Conservation (phyloP, 1,284 basidiomycete species). For the Papiliotrema laurentii region DNA sequence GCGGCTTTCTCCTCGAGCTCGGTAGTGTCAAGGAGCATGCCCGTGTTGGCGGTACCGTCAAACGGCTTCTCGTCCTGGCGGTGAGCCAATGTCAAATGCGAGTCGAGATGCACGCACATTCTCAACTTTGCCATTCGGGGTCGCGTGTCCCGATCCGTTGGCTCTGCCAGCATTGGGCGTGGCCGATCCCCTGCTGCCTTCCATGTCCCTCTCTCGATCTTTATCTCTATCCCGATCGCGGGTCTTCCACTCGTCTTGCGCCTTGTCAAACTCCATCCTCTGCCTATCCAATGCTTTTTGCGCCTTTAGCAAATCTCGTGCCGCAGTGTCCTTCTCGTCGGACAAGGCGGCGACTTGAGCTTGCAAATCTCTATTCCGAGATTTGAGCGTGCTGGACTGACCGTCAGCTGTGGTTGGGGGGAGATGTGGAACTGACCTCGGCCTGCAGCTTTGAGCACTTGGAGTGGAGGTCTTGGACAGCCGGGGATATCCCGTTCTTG, state of each 20-base stretch:
- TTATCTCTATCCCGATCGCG: constrained; percentile 18
- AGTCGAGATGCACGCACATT: constrained; percentile 12
- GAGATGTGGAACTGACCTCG: constrained; percentile 20
- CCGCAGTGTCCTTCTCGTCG: constrained; percentile 56
- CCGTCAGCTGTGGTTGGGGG: neutral
- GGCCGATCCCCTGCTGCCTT: no score
- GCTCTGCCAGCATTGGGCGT: constrained; percentile 51
- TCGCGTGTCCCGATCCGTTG: constrained; percentile 43
- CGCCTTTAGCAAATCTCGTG: constrained; percentile 58
- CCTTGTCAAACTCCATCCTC: constrained; percentile 58
- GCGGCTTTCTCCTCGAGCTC: constrained; percentile 15
- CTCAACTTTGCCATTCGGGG: constrained; percentile 52
- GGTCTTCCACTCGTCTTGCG: constrained; percentile 53
- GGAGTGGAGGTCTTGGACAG: constrained; percentile 24
- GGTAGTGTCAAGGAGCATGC: neutral
- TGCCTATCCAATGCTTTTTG: constrained; percentile 70
- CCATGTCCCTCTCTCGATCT: no score
- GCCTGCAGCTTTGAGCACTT: constrained; percentile 30
- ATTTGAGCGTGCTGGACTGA: constrained; percentile 32
- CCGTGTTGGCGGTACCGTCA: neutral
- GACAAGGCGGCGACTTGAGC: constrained; percentile 58
- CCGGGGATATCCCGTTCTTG: constrained; percentile 12
- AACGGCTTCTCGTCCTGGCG: constrained; percentile 13
- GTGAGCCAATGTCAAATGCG: constrained; percentile 4
- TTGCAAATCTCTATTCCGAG: constrained; percentile 58